phyloP scores from a whole-genome alignment of 345 rosid genomes.

The Citrus medica region DNA sequence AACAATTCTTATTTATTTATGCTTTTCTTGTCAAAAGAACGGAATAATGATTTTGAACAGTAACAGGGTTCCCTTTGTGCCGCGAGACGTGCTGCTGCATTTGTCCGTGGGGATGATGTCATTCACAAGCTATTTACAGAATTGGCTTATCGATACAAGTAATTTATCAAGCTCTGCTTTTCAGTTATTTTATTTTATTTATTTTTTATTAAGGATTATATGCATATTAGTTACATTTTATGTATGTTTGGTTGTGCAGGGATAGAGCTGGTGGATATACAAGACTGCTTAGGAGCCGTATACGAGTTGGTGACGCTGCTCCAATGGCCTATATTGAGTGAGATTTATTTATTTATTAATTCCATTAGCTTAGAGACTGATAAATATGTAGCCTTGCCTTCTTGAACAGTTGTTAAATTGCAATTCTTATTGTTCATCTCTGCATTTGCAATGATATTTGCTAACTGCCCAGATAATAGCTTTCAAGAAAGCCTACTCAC shows the following conservation, averaged over 20 bases:
- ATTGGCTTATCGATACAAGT: constrained; percentile 88
- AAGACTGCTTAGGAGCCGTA: constrained; percentile 81
- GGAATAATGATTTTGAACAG: not conserved
- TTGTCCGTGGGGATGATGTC: constrained; percentile 91
- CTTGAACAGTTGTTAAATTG: not conserved
- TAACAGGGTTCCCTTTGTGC: constrained; percentile 76
- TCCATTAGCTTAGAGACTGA: not conserved
- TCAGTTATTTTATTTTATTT: not conserved
- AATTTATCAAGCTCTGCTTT: constrained; percentile 5
- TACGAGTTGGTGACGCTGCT: constrained; percentile 95
- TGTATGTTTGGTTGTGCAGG: constrained; percentile 35
- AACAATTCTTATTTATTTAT: not conserved
- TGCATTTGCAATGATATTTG: not conserved
- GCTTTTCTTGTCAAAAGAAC: not conserved
- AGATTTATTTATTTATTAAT: constrained; percentile 16
- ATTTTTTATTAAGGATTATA: not conserved
- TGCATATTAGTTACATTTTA: constrained; percentile 6
- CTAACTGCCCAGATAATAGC: not conserved
- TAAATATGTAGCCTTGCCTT: not conserved
- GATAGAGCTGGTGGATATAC: constrained; percentile 96
- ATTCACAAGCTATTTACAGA: constrained; percentile 90
- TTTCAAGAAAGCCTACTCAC: not conserved
- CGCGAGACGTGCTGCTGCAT: constrained; percentile 81
- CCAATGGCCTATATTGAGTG: constrained; percentile 96
- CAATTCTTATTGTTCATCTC: not conserved